These are phyloP conservation scores for Gracilaria vermiculophylla DNA, from an alignment of 23 red algal genomes.

Conservation along the genomic window DNA sequence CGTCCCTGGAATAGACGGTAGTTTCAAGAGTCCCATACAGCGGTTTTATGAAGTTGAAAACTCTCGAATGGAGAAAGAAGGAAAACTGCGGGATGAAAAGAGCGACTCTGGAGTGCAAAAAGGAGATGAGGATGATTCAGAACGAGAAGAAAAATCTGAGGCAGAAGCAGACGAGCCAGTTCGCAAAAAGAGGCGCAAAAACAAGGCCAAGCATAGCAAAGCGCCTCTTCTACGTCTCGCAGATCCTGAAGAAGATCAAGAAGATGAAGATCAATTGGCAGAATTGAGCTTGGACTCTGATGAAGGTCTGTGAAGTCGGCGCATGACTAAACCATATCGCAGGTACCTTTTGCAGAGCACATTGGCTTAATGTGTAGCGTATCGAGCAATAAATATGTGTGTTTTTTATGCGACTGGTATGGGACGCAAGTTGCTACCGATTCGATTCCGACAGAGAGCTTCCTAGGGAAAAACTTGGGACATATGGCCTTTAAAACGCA, in stretches of 20 bases:
- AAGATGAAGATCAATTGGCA: conserved; percentile 13
- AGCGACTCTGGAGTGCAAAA: neutral
- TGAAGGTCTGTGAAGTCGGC: neutral
- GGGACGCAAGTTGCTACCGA: no score
- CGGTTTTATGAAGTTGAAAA: conserved; percentile 69
- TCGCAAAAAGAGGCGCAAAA: neutral
- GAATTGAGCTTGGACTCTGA: conserved; percentile 27
- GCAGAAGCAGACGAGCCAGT: neutral
- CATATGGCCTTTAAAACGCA: no score
- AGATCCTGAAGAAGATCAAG: conserved; percentile 14
- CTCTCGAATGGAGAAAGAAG: conserved; percentile 53
- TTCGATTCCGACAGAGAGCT: no score
- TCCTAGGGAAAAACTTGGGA: no score
- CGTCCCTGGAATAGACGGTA: conserved; percentile 25
- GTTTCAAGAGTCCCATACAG: conserved; percentile 66
- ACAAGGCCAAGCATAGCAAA: neutral
- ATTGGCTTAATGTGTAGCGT: no score
- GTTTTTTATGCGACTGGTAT: no score
- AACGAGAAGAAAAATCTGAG: neutral
- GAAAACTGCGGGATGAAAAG: conserved; percentile 34
- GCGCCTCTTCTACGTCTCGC: conserved; percentile 1
- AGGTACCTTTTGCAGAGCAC: no score
- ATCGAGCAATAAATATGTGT: no score
- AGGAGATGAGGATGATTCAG: conserved; percentile 8
- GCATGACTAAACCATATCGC: no score